Base-by-base conservation (phyloP, 2,329 filamentous ascomycete species). In the Aspergillus novoparasiticus region DNA sequence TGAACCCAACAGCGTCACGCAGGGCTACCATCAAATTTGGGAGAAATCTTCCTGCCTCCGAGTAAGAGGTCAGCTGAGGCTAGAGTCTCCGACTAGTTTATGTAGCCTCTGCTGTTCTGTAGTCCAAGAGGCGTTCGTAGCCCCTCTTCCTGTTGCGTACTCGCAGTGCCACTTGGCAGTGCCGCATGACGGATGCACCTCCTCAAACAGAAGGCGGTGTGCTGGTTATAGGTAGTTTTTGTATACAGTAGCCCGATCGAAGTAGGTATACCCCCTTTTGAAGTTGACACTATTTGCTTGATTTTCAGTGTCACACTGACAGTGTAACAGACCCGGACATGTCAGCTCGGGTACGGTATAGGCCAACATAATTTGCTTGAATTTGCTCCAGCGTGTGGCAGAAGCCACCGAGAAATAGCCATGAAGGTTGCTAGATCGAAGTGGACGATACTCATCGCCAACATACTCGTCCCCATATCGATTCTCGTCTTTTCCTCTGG, bases 401-500 rank as follows among this genome's bases (percentile, higher is more conserved):
- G 16, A n/a, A 39, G 16, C 36, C 28, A 30, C 41, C n/a, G 6
- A 12, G 23, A 39, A 30, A 57, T 48, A 58, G 32, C 39, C 36
- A 73, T 56, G 50, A 74, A 75, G 74, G 61, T 59, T 39, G 43
- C 64, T 46, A 54, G 69, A 26, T 45, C 59, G 62, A 73, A 58
- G 71, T 73, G 73, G 71, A 66, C 69, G 55, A 86, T 93, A 64
- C 75, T 85, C 58, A 78, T 87, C 67, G 90, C 92, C 72, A 97
- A 97, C 77, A 61, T 93, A 36, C 79, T 97, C 64, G 87, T 97
- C 51, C 91, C 92, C 3, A 74, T 90, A 60, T 89, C 93, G 54
- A 87, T 94, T 67, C 70, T 90, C 59, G 79, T 90, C 67, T 98
- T 98, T 77, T 94, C 92, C 30, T 87, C 88, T 36, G 94, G 95